These are phyloP conservation scores for Metschnikowia santaceciliae DNA, from an alignment of 805 yeast genomes.

Conservation along the genomic window DNA sequence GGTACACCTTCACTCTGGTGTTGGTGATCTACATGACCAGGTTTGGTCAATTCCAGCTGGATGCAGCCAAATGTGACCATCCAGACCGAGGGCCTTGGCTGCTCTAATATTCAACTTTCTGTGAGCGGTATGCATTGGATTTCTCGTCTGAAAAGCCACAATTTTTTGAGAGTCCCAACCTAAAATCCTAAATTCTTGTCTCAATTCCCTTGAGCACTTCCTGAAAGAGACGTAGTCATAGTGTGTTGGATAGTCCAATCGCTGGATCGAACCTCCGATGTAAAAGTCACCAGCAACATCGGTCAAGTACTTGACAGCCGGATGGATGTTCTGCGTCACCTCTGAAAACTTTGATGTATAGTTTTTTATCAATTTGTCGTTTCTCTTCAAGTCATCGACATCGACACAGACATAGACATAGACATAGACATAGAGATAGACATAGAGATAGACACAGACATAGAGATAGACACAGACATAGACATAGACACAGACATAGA, in stretches of 20 bases:
- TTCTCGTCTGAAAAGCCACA: conserved; percentile 96
- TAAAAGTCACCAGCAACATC: conserved; percentile 78
- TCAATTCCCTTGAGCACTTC: conserved; percentile 84
- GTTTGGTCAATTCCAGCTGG: conserved; percentile 97
- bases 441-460: too few relatives aligned
- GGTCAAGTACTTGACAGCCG: conserved; percentile 73
- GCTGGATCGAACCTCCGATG: conserved; percentile 85
- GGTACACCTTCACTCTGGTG: conserved; percentile 93
- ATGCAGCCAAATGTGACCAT: conserved; percentile 73
- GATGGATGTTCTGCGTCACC: conserved; percentile 90
- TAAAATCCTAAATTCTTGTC: conserved; percentile 74
- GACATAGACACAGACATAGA: too few relatives aligned
- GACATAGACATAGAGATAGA: too few relatives aligned
- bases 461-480: too few relatives aligned
- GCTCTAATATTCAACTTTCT: conserved; percentile 94
- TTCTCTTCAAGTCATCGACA: too few relatives aligned
- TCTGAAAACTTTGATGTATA: conserved; percentile 65
- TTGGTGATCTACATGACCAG: conserved; percentile 96
- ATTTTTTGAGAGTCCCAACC: conserved; percentile 73
- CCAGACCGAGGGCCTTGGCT: conserved; percentile 86
- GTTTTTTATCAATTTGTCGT: too few relatives aligned
- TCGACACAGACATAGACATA: too few relatives aligned
- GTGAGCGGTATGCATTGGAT: conserved; percentile 99
- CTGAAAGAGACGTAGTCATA: conserved; percentile 86
- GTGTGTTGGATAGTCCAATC: conserved; percentile 78